Evolutionary conservation across 2,329 filamentous ascomycete species (phyloP).

Genomic region (Hypocrella siamensis): DNA sequence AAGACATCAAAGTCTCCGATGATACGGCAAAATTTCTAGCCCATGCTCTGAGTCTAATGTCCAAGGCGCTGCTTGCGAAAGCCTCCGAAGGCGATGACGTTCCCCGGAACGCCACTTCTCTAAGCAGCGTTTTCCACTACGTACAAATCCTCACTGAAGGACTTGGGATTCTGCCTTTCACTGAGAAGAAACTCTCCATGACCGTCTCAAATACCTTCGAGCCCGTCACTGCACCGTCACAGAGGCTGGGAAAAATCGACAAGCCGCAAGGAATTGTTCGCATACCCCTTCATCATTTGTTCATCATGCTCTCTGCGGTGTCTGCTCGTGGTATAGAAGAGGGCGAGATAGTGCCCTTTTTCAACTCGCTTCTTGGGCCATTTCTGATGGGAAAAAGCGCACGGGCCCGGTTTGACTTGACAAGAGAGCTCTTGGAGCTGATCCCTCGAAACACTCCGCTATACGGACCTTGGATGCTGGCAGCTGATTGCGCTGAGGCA

Average conservation of each 20-base stretch:
- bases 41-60: constrained; percentile 51
- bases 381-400: constrained; percentile 37
- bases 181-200: constrained; percentile 40
- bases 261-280: constrained; percentile 35
- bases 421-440: constrained; percentile 33
- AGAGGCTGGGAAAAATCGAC: constrained; percentile 35
- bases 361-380: constrained; percentile 37
- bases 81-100: neutral
- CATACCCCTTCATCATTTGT: constrained; percentile 50
- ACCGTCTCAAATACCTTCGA: constrained; percentile 40
- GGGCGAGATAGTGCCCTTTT: constrained; percentile 26
- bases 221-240: constrained; percentile 50
- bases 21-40: constrained; percentile 73
- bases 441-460: constrained; percentile 27
- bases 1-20: constrained; percentile 77
- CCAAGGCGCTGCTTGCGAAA: constrained; percentile 27
- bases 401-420: constrained; percentile 28
- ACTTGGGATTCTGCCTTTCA: constrained; percentile 45
- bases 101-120: constrained; percentile 28
- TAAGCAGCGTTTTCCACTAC: constrained; percentile 36
- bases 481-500: constrained; percentile 27
- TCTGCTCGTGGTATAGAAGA: constrained; percentile 32
- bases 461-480: constrained; percentile 35
- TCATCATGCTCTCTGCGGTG: constrained; percentile 40
- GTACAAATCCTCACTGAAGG: constrained; percentile 30